Base-by-base conservation (phyloP, 202 grass and related monocot genomes). In the Saccharum hybrid region DNA sequence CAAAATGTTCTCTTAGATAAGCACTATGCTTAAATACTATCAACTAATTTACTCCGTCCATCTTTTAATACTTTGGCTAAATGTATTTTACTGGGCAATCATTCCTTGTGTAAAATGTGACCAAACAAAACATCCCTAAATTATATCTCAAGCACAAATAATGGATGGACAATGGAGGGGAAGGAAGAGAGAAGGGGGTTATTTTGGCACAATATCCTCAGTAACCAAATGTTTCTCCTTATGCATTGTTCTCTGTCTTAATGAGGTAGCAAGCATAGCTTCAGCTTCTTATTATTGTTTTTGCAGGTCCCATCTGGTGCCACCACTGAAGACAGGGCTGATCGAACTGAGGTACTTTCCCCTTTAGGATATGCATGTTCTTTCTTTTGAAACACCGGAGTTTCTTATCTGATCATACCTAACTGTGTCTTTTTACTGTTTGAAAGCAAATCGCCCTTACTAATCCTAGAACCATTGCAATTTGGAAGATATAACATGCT, bases 271-370 rank as follows among this genome's bases (percentile, higher is more conserved):
- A 81, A 88, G 72, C 45, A 80, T 60, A 72, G 1, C 68, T 54
- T 72, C n/a, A 5, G 45, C 48, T 81, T 83, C 28, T 80, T 63
- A 74, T 70, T 18, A 75, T 90, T 18, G 40, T 74, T 85, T 82
- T 85, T 92, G 77, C 66, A 99, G 96, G 93, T 99, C 38, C 96
- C 96, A 71, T 90, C 91, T 90, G 93, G 86, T 79, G 81, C 81
- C 51, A 78, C 96, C 33, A 72, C 89, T 78, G 83, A 92, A 82
- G 81, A 89, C 22, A 86, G 74, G 38, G 43, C 76, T 56, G 83
- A 86, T 65, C 62, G 40, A 76, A 75, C 71, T 42, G 89, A 99
- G 92, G 92, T 94, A 77, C 66, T 71, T 21, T n/a, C 22, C 56
- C 26, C 40, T 45, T 19, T 10, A 59, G n/a, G 14, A 76, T 75